Base-by-base conservation (phyloP, 306 rosid genomes). In the Acacia confusa region DNA sequence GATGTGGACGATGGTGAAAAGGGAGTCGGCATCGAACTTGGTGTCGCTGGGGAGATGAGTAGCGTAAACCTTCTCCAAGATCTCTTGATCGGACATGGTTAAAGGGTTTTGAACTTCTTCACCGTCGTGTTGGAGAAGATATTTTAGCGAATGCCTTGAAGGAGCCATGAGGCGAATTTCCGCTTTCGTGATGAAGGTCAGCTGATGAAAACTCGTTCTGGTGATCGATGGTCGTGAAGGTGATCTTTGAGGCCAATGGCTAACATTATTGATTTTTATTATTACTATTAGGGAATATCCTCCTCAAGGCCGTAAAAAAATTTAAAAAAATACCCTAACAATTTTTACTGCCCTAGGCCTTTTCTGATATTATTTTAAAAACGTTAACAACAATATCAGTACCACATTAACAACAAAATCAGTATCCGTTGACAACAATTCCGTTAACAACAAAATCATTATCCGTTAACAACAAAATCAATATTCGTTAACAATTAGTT, bases 41-140 rank as follows among this genome's bases (percentile, higher is more conserved):
- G 73, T 65, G 15, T 87, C 82, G 9, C 9, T 36, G 53, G 82
- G 82, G 17, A 74, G 80, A 78, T 87, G 85, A 13, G 90, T 78
- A 1, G 25, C 73, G 43, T 52, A 64, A 55, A 87, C 72, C 12
- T 50, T 70, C 2, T 81, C 82, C 82, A 81, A 9, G 12, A 84
- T 63, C 48, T 75, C 38, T 9, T 79, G 20, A 67, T 82, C 88
- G 6, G 84, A 72, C 72, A 28, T 15, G 77, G 88, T 15, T 10
- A 87, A 66, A 22, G 81, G 60, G 72, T 67, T 77, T 0, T 38
- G 67, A 55, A 63, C 47, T 32, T 72, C 47, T 30, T 72, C 76
- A 2, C 64, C 78, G 25, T 44, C 32, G 11, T 1, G 57, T 70
- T 9, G 57, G 57, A 70, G 55, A 43, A 70, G 55, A 24, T 7